Evolutionary conservation across 176 grass and related monocot species (phyloP), one percentile per base, ranked within the genome.

Genomic region (Oryza longistaminata): DNA sequence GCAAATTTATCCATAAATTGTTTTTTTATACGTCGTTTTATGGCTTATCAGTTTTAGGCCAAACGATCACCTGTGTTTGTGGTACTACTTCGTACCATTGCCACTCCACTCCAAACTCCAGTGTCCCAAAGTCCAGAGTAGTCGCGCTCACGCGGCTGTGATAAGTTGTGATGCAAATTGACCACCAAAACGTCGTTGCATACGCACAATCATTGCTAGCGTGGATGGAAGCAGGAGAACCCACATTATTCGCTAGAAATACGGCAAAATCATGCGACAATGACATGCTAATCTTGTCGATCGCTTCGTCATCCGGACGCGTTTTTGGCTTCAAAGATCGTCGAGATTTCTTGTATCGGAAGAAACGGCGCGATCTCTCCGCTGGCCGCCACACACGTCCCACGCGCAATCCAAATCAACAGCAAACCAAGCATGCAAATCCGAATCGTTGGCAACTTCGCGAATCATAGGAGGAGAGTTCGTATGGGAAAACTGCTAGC

Each of bases 261-360:
- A 16, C 19, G 78, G 27, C 61, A 29, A 26, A 83, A 73, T 21
- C 82, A 25, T 2, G 9, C 0, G 34, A 31, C n/a, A 5, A 16
- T 22, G 72, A 81, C 68, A 19, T 42, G 9, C 10, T 27, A 25
- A 16, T 76, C 22, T 27, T 71, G 45, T 76, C 34, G 34, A 35
- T 35, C 64, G 64, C 61, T 40, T 27, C 12, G 25, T 21, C 7
- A 53, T 21, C 13, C 58, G 58, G 9, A 80, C 81, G 81, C 87
- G 87, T 80, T 40, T 50, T 74, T 77, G 70, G 29, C 66, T 0
- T 12, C 27, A 42, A 48, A 45, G 60, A 21, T 17, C 0, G 16
- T 17, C 1, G 16, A 14, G 62, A n/a, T 68, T 84, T 84, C 87
- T 88, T 84, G 75, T 61, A 60, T 79, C 0, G 21, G 34, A 74